Evolutionary conservation across 2,329 filamentous ascomycete genomes (phyloP), one percentile per base, ranked within the genome.

Genomic region (Penicillium hesseltinei): DNA sequence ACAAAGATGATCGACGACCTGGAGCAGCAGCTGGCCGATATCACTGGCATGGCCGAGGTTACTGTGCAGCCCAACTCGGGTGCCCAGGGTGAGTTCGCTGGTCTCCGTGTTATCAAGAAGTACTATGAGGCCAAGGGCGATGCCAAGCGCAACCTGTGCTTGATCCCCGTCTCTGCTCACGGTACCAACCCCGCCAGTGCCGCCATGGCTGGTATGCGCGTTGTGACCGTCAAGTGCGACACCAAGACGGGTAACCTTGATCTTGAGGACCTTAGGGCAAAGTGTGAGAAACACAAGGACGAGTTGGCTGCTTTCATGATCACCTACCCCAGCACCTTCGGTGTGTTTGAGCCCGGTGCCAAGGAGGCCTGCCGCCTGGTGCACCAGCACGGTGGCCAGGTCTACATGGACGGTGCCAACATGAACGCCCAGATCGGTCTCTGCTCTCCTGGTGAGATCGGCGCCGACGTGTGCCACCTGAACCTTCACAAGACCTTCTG

Each of bases 401-500:
- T 97, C 17, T 97, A 97, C 81, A 97, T 97, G 93, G 93, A 97
- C 72, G 93, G 93, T 47, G 93, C 93, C 64, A 97, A 97, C 80
- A 94, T 97, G 91, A 97, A 97, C 72, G 93, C 93, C 19, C 93
- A 97, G 76, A 97, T 97, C 62, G 93, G 93, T 13, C 84, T 97
- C 11, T 96, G 91, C 80, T 96, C 91, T 0, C 93, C 93, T 2
- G 93, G 93, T 39, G 92, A 95, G 74, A 96, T 97, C 65, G 93
- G 93, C 21, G 93, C 93, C 31, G 93, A 97, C 73, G 92, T 97
- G 39, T 97, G 93, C 83, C 93, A 97, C 79, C 82, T 97, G 59
- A 97, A 97, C 77, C 83, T 97, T 42, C 93, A 97, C 85, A 97
- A 97, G 84, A 97, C 93, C 3, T 97, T 97, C 82, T 97, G 93